Evolutionary conservation across 1,284 basidiomycete genomes (phyloP), one percentile per base, ranked within the genome.

Genomic region (Rhodotorula sp.): DNA sequence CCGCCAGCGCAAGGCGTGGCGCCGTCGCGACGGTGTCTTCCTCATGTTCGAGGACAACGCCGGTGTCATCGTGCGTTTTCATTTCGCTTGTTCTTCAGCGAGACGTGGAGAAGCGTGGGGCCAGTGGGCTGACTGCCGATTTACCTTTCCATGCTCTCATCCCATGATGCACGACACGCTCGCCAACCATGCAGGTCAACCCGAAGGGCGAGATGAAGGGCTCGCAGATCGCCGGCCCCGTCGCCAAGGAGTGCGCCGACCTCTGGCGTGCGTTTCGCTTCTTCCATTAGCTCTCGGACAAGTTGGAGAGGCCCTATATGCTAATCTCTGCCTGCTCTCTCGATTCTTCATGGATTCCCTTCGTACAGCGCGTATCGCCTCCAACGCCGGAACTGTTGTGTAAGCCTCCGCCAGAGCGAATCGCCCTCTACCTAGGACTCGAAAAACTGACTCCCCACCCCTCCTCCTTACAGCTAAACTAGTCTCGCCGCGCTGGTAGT

Each of bases 201-300:
- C 91, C 93, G 80, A 98, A 98, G 88, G 95, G 96, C 81, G 95
- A 99, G 86, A 99, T 99, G 95, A 99, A 99, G 87, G 95, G 95
- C 71, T 94, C 91, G 69, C 93, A 95, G 78, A 99, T 99, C 83
- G 95, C 59, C 2, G 95, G 95, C 77, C 96, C 95, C 62, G 91
- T 95, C 71, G 93, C 91, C 83, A 95, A 94, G 87, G 92, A 93
- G 91, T 83, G 81, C 77, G 94, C 95, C 80, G 95, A 99, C 86
- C 87, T 99, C 76, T 99, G 96, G 95, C 95, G 68, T 79, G 91
- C 91, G 62, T 64, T 42, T 54, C 20, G 29, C 37, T 20, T 22
- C 26, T 7, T 46, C 24, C n/a, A 5, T 6, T 17, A 7, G 17
- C 18, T 44, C 48, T 33, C 56, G 49, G 7, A 22, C 26, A 51